Evolutionary conservation across 1,139 yeast species (phyloP).

Genomic region (Yamadazyma pseudoaaseri): DNA sequence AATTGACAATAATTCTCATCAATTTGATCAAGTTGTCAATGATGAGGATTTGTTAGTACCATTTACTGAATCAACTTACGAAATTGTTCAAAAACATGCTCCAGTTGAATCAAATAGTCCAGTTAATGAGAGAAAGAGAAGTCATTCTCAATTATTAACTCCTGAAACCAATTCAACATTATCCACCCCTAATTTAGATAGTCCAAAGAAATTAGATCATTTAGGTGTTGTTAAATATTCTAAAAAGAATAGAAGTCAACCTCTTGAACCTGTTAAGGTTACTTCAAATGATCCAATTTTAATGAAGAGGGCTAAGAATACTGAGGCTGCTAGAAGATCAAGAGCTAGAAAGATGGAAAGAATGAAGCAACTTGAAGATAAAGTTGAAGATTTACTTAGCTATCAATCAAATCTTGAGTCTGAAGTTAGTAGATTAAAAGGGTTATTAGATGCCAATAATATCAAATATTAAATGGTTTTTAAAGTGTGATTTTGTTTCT

Average conservation of each 20-base stretch:
- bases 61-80: conserved; percentile 12
- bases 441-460: conserved; percentile 35
- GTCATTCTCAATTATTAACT: conserved; percentile 26
- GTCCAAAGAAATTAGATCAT: conserved; percentile 47
- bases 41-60: conserved; percentile 19
- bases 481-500: background rate
- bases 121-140: conserved; percentile 8
- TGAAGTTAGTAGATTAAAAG: conserved; percentile 59
- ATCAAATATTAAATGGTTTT: conserved; percentile 17
- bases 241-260: conserved; percentile 57
- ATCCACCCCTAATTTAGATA: conserved; percentile 31
- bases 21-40: conserved; percentile 18
- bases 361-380: conserved; percentile 76
- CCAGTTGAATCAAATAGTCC: conserved; percentile 6
- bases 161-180: conserved; percentile 35
- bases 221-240: conserved; percentile 65
- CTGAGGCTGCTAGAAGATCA: conserved; percentile 96
- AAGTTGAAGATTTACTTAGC: conserved; percentile 61
- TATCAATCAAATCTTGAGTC: conserved; percentile 56
- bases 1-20: conserved; percentile 21
- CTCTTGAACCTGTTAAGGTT: conserved; percentile 66
- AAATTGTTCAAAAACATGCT: conserved; percentile 3
- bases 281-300: conserved; percentile 62
- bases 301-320: conserved; percentile 87
- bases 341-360: conserved; percentile 91